A percentile compares a stretch with the other conserved stretches of the same genome.
Conservation (phyloP, 805 yeast genomes). For the Cyberlindnera maritima region DNA sequence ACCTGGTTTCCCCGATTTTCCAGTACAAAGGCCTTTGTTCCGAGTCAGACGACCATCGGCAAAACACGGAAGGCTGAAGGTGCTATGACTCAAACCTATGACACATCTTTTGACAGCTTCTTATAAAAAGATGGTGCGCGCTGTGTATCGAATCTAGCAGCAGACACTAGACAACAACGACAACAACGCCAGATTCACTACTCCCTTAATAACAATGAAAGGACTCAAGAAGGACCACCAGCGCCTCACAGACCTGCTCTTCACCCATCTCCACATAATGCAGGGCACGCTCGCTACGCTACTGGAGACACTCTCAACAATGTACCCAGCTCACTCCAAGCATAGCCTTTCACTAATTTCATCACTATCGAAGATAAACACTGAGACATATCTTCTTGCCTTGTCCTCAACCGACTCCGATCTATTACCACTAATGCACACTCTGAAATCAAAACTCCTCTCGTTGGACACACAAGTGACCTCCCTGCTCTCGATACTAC, state of each 20-base stretch:
- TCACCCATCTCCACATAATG: slow-evolving; percentile 10
- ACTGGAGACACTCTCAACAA: background rate
- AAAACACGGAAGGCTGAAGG: background rate
- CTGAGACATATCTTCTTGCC: slow-evolving; percentile 10
- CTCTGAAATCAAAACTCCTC: background rate
- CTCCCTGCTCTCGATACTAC: background rate
- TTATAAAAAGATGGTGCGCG: background rate
- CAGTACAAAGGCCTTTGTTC: too few relatives aligned
- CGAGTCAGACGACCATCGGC: background rate
- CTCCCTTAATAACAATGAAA: slow-evolving; percentile 4
- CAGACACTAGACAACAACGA: background rate
- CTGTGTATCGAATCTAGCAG: background rate
- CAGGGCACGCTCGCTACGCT: slow-evolving; percentile 6
- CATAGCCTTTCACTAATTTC: background rate
- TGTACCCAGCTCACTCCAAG: background rate
- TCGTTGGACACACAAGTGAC: background rate
- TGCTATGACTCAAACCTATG: slow-evolving; percentile 4
- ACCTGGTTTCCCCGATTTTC: background rate
- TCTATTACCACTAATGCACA: background rate
- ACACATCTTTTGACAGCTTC: slow-evolving; percentile 2
- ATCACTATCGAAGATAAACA: background rate
- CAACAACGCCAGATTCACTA: background rate
- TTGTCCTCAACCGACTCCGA: slow-evolving; percentile 8
- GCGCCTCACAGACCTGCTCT: slow-evolving; percentile 14
- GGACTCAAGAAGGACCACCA: slow-evolving; percentile 18